Percentiles rank a stretch among this genome's conserved stretches.
Evolutionary conservation across 345 rosid genomes (phyloP).

Genomic region (Corymbia maculata): DNA sequence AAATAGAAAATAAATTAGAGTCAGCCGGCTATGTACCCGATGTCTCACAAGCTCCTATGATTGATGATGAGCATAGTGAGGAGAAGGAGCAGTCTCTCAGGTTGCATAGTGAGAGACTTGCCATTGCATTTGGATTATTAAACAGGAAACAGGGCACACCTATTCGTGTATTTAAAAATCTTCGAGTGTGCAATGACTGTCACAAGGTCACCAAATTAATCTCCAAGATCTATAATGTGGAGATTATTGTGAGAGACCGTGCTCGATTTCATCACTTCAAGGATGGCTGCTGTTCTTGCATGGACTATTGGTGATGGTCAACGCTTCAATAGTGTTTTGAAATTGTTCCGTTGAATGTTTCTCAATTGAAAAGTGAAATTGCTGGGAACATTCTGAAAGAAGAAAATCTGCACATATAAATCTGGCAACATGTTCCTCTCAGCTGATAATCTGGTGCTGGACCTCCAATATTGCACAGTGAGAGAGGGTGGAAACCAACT

Average conservation of each 20-base stretch:
- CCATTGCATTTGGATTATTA: slow-evolving; percentile 65
- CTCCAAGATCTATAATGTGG: slow-evolving; percentile 47
- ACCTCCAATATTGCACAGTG: neutral
- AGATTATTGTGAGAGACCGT: slow-evolving; percentile 72
- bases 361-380: neutral
- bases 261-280: slow-evolving; percentile 70
- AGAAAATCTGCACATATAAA: neutral
- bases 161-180: slow-evolving; percentile 66
- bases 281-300: slow-evolving; percentile 64
- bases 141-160: slow-evolving; percentile 51
- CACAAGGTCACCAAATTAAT: slow-evolving; percentile 60
- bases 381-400: neutral
- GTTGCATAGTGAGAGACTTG: slow-evolving; percentile 80
- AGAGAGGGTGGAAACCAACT: neutral
- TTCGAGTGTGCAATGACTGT: slow-evolving; percentile 68
- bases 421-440: neutral
- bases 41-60: slow-evolving; percentile 42
- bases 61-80: slow-evolving; percentile 29
- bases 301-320: slow-evolving; percentile 54
- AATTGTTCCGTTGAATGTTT: neutral
- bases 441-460: neutral
- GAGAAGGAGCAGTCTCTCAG: slow-evolving; percentile 39
- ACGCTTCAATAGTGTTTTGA: neutral
- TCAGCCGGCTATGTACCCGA: slow-evolving; percentile 42
- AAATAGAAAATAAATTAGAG: slow-evolving; percentile 40